These are phyloP conservation scores for Sanghuangporus baumii DNA, from an alignment of 1,284 basidiomycete species.

Conservation along the genomic window DNA sequence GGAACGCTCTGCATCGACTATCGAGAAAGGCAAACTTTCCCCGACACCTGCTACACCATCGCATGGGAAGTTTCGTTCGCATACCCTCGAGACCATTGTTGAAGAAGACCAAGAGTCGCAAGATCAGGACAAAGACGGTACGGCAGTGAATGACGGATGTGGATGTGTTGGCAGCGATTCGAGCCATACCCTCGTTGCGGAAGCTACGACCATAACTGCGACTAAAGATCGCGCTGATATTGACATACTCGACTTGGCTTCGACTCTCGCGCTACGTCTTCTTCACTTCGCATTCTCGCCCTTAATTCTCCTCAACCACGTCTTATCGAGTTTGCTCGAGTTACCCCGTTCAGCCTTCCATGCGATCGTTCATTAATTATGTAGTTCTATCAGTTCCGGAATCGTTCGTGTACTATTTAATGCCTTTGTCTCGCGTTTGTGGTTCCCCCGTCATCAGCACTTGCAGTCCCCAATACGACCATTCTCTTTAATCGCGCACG, in stretches of 20 bases:
- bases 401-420: too few species aligned
- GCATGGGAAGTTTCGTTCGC: background rate
- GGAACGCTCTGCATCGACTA: background rate
- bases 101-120: background rate
- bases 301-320: background rate
- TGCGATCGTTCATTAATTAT: background rate
- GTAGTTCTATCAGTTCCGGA: too few species aligned
- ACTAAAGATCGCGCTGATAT: background rate
- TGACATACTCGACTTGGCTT: background rate
- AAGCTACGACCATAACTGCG: background rate
- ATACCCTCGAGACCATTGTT: conserved; percentile 2
- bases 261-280: background rate
- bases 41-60: background rate
- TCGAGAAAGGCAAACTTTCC: background rate
- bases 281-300: background rate
- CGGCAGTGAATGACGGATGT: background rate
- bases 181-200: conserved; percentile 1
- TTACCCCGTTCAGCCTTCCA: background rate
- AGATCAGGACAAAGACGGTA: background rate
- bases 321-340: background rate
- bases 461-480: too few species aligned
- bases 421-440: too few species aligned
- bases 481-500: too few species aligned
- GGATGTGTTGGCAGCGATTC: background rate
- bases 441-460: too few species aligned